These are phyloP conservation scores for Russula sp. DNA, from an alignment of 768 basidiomycete species.

Conservation along the genomic window DNA sequence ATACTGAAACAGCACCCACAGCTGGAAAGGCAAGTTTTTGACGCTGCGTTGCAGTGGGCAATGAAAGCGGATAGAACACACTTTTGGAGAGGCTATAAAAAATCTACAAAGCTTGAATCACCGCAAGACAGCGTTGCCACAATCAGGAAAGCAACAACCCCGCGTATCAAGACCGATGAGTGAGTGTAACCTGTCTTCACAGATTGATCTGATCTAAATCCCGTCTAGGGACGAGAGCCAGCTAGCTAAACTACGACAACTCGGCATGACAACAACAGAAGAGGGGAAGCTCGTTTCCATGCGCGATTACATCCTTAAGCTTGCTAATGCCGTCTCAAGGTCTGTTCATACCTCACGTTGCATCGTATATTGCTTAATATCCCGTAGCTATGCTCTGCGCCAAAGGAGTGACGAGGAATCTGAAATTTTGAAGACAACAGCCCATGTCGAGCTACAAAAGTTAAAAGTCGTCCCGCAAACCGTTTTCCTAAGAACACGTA, in stretches of 20 bases:
- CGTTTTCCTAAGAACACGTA: conserved; percentile 69
- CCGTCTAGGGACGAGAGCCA: conserved; percentile 66
- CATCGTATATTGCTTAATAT: neutral
- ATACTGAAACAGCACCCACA: conserved; percentile 24
- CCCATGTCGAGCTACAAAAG: conserved; percentile 75
- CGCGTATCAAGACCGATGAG: conserved; percentile 69
- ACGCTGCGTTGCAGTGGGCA: conserved; percentile 85
- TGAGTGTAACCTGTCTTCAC: conserved; percentile 36
- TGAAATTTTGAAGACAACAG: conserved; percentile 56
- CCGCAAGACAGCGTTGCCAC: conserved; percentile 67
- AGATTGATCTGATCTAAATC: conserved; percentile 7
- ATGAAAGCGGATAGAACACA: conserved; percentile 72
- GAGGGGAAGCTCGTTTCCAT: conserved; percentile 85
- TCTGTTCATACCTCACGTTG: neutral
- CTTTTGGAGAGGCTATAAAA: conserved; percentile 66
- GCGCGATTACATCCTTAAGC: conserved; percentile 81
- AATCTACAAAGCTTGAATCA: conserved; percentile 51
- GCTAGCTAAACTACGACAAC: conserved; percentile 69
- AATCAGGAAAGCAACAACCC: conserved; percentile 48
- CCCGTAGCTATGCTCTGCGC: conserved; percentile 61
- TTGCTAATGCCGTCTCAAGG: conserved; percentile 77
- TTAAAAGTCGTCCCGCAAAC: conserved; percentile 88
- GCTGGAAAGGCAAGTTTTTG: conserved; percentile 69
- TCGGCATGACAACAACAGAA: conserved; percentile 79
- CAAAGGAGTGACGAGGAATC: conserved; percentile 55